phyloP scores from a whole-genome alignment of 2,329 filamentous ascomycete species.

The Penicillium vulpinum region DNA sequence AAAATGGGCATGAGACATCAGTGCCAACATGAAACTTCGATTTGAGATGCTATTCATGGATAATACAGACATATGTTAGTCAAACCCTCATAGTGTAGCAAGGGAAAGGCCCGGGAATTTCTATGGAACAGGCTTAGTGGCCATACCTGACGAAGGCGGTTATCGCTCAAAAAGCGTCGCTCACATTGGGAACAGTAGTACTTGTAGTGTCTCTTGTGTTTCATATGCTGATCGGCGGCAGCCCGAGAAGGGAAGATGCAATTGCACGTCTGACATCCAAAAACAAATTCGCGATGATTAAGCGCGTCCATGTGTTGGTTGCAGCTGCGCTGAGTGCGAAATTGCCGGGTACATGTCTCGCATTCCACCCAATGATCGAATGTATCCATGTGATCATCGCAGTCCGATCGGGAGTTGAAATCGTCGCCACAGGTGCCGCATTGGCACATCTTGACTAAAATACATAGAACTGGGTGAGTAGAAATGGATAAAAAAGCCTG shows the following conservation, averaged over 20 bases:
- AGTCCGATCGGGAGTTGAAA: background rate
- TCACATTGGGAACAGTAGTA: conserved; percentile 39
- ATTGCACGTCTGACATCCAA: conserved; percentile 25
- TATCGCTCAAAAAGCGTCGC: conserved; percentile 31
- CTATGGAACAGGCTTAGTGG: background rate
- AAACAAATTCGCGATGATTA: background rate
- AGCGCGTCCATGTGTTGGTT: background rate
- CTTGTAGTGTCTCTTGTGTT: conserved; percentile 18
- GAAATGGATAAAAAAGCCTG: background rate
- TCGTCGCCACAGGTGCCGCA: background rate
- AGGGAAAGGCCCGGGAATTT: background rate
- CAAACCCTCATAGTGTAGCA: no score
- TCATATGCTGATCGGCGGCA: conserved; percentile 27
- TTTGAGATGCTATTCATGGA: conserved; percentile 52
- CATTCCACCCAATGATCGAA: background rate
- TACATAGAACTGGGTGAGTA: background rate
- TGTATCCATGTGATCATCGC: background rate
- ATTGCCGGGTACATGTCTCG: background rate
- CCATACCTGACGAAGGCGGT: conserved; percentile 31
- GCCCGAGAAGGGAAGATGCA: conserved; percentile 13
- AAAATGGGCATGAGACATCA: conserved; percentile 57
- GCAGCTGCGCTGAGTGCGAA: background rate
- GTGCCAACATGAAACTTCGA: conserved; percentile 52
- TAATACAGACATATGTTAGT: background rate
- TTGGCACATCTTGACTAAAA: background rate